Percentiles rank a stretch among this genome's conserved stretches.
Evolutionary conservation across 176 grass and related monocot genomes (phyloP).

Genomic region (Cocos nucifera): DNA sequence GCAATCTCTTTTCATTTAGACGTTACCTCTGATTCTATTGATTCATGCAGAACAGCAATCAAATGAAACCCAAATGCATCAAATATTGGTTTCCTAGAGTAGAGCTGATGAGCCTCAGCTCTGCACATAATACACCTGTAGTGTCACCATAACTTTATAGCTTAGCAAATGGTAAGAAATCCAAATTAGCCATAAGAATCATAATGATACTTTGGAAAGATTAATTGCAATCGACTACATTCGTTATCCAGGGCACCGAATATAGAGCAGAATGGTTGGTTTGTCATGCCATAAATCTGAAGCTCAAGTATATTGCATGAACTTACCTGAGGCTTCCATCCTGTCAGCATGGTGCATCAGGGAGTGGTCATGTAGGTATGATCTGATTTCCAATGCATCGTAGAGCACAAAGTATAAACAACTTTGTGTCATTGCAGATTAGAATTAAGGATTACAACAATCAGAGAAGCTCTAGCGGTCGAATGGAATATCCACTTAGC

Average conservation of each 20-base stretch:
- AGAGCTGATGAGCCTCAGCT: conserved; percentile 3
- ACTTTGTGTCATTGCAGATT: background rate
- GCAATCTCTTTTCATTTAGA: background rate
- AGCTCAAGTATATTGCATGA: background rate
- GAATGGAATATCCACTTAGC: background rate
- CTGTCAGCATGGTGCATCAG: background rate
- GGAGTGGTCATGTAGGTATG: background rate
- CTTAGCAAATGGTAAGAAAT: no score
- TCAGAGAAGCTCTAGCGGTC: background rate
- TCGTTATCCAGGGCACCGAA: no score
- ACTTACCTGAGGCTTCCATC: background rate
- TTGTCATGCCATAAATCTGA: no score
- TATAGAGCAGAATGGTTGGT: no score
- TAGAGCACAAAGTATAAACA: background rate
- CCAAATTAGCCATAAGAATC: no score
- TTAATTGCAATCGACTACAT: no score
- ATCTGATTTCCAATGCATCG: background rate
- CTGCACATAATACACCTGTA: conserved; percentile 5
- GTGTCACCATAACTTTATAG: no score
- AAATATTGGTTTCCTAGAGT: background rate
- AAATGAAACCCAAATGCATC: conserved; percentile 3
- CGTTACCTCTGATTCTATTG: background rate
- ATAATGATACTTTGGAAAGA: no score
- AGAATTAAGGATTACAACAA: background rate
- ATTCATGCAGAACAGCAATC: conserved; percentile 5